phyloP scores from a whole-genome alignment of 495 filamentous ascomycete genomes.

The Penicillium verhagenii region DNA sequence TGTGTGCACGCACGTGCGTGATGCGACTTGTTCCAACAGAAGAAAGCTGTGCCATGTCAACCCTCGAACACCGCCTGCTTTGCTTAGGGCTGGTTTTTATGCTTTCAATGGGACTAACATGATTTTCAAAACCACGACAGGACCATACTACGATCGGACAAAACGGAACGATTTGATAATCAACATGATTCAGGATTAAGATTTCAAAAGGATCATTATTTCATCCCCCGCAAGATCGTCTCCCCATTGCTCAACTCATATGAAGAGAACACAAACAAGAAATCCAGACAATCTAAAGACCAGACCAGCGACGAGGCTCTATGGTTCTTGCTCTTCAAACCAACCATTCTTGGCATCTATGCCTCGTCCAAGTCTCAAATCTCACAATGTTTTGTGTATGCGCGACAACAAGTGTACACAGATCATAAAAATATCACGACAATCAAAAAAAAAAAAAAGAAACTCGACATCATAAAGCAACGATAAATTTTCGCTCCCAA shows the following conservation, averaged over 20 bases:
- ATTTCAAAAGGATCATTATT: neutral
- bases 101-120: too few species aligned
- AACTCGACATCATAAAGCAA: neutral
- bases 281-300: slow-evolving; percentile 1
- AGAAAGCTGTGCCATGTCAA: too few species aligned
- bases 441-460: neutral
- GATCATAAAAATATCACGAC: too few species aligned
- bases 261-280: slow-evolving; percentile 1
- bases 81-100: too few species aligned
- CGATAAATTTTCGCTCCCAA: neutral
- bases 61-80: too few species aligned
- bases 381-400: slow-evolving; percentile 4
- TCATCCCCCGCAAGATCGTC: neutral
- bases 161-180: neutral
- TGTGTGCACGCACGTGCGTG: too few species aligned
- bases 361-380: neutral
- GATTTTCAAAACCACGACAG: too few species aligned
- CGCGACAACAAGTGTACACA: neutral
- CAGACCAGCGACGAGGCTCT: neutral
- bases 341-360: slow-evolving; percentile 4
- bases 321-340: neutral
- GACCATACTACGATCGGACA: too few species aligned
- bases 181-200: neutral
- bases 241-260: neutral
- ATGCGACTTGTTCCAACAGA: too few species aligned